Base-by-base conservation (phyloP, 1,139 yeast species). In the Suhomyces wounanorum region DNA sequence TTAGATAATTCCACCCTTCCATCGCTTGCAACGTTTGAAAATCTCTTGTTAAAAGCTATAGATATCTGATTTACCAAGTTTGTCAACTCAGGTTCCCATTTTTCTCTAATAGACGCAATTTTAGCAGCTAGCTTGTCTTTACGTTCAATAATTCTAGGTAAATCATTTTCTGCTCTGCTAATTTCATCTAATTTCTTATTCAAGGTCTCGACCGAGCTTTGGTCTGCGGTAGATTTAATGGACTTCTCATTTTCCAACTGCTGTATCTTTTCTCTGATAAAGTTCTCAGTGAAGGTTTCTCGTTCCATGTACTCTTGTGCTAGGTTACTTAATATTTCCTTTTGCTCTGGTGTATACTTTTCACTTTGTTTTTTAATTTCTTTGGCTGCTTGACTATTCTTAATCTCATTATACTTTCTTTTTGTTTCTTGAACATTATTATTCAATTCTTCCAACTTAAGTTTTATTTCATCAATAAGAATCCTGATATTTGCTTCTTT, bases 11-110 rank as follows among this genome's bases (percentile, higher is more conserved):
- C 78, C 1, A 95, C 91, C 58, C 82, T 82, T 11, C 99, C 99
- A 40, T 84, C 89, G 65, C 95, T 87, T 0, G 96, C 96, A 42
- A 92, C 92, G 18, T 82, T 76, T 8, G 77, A 72, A 66, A 94
- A 89, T 48, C 89, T 79, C 33, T 73, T 72, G 21, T 87, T 73
- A 65, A 91, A 94, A 47, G 85, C 83, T 6, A 63, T 57, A 0
- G 94, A 85, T 5, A 89, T 84, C 40, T 72, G 67, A 4, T 60
- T 58, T 0, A 88, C 81, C 42, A 87, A 72, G 3, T 59, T 60
- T 7, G 77, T 71, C 23, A 91, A 68, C 55, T 79, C 77, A 0
- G 83, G 81, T 56, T 84, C 89, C 86, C 96, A 88, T 2, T 56
- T 62, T 1, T 54, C 54, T 37, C 74, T 70, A 8, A 82, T 68